Evolutionary conservation across 176 grass and related monocot species (phyloP).

Genomic region (Coix lacrymajobi): DNA sequence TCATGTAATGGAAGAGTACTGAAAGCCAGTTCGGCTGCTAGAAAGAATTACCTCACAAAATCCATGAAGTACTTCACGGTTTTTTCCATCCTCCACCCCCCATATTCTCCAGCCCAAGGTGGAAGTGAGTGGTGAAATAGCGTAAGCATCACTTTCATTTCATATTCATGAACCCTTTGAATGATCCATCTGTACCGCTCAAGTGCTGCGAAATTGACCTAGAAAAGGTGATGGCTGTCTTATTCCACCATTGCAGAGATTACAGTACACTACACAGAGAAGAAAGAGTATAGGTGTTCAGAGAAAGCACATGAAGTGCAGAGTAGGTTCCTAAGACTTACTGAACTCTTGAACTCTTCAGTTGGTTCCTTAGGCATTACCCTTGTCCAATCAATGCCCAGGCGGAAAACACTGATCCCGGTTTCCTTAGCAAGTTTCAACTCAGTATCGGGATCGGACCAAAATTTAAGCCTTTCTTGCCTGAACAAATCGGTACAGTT

Average conservation of each 20-base stretch:
- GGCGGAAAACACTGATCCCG: constrained; percentile 68
- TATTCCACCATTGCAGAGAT: constrained; percentile 14
- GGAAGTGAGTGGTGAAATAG: constrained; percentile 92
- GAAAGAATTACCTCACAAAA: constrained; percentile 65
- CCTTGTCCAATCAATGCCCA: constrained; percentile 93
- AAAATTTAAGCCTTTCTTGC: constrained; percentile 90
- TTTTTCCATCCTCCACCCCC: constrained; percentile 93
- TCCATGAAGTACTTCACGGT: constrained; percentile 80
- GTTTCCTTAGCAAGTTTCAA: constrained; percentile 90
- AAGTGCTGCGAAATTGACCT: constrained; percentile 94
- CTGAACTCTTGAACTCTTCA: constrained; percentile 48
- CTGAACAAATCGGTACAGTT: constrained; percentile 33
- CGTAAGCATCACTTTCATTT: constrained; percentile 98
- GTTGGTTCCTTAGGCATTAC: constrained; percentile 76
- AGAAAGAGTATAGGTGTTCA: background rate
- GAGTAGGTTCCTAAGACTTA: constrained; percentile 33
- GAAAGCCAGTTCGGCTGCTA: background rate
- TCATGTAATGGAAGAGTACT: constrained; percentile 5
- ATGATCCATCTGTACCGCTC: constrained; percentile 92
- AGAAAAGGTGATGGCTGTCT: constrained; percentile 8
- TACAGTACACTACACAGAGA: constrained; percentile 5
- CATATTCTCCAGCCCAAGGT: constrained; percentile 94
- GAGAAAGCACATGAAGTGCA: constrained; percentile 5
- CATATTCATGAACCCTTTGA: constrained; percentile 66
- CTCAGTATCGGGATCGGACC: constrained; percentile 92